Evolutionary conservation across 139 green algal genomes (phyloP), one percentile per base, ranked within the genome.

Genomic region (Bryopsis sp.): DNA sequence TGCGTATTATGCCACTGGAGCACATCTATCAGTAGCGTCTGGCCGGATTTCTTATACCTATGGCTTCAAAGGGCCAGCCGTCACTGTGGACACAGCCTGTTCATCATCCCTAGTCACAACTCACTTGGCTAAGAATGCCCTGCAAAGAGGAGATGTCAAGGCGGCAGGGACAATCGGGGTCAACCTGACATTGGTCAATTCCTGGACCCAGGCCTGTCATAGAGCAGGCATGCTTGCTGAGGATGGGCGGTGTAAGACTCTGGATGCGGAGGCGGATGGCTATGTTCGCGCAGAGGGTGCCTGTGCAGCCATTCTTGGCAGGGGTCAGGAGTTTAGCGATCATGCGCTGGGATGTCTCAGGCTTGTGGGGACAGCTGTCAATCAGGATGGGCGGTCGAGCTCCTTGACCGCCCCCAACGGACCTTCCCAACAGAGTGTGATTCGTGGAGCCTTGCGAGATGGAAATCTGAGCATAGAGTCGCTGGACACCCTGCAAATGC

Each of bases 381-480:
- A 92, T 73, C 89, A 95, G 76, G 90, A 92, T 68, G 90, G 90
- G 31, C 78, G 86, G 29, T 90, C 79, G 59, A 88, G 79, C 77
- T 84, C 81, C 15, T 79, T 96, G 29, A 96, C 89, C 0, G 90
- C 90, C 1, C 90, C 90, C 31, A 95, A 92, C 60, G 90, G 90
- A 2, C 89, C 89, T 2, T 77, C 81, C 24, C 90, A 96, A 70
- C 89, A 93, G 68, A 73, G 76, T 0, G 89, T 92, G 2, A 80
- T 95, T 22, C 67, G 70, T 0, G 38, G 48, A 7, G 86, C 85
- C 0, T 73, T 95, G 61, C 47, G 39, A 34, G 67, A 63, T 22
- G 80, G 82, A 15, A 46, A 39, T 0, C 8, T 85, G 29, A 3
- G 50, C 19, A 22, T 63, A n/a, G 4, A 24, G 8, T 62, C 64